Percentiles rank a stretch among this genome's conserved stretches.
These are phyloP conservation scores for Curvularia hawaiiensis DNA, from an alignment of 2,329 filamentous ascomycete genomes.

Conservation along the genomic window DNA sequence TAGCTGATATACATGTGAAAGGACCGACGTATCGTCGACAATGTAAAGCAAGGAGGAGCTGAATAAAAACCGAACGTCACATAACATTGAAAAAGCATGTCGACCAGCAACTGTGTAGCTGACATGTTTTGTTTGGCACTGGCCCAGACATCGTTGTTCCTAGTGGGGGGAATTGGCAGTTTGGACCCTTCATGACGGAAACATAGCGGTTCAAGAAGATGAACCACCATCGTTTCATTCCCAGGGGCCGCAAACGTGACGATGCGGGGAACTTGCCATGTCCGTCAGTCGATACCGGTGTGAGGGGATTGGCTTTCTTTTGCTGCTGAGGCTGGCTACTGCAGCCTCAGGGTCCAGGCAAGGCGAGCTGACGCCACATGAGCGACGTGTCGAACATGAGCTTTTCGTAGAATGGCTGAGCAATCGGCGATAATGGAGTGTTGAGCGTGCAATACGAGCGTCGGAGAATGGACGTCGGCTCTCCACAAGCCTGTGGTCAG, in stretches of 20 bases:
- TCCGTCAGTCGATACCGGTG: conserved; percentile 14
- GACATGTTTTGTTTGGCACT: neutral
- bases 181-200: conserved; percentile 3
- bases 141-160: neutral
- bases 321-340: neutral
- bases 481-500: conserved; percentile 25
- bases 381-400: conserved; percentile 4
- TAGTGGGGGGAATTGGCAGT: neutral
- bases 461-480: conserved; percentile 33
- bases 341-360: conserved; percentile 12
- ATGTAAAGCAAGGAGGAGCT: neutral
- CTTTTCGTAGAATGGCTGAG: conserved; percentile 6
- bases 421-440: conserved; percentile 1
- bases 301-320: conserved; percentile 7
- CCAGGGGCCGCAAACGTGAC: neutral
- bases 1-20: neutral
- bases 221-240: conserved; percentile 7
- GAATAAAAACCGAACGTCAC: neutral
- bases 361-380: conserved; percentile 15
- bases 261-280: neutral
- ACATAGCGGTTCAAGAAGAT: neutral
- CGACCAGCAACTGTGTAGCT: neutral
- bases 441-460: conserved; percentile 2
- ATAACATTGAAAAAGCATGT: neutral
- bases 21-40: neutral